Conservation (phyloP, 345 rosid genomes). For the Pistacia integerrima region DNA sequence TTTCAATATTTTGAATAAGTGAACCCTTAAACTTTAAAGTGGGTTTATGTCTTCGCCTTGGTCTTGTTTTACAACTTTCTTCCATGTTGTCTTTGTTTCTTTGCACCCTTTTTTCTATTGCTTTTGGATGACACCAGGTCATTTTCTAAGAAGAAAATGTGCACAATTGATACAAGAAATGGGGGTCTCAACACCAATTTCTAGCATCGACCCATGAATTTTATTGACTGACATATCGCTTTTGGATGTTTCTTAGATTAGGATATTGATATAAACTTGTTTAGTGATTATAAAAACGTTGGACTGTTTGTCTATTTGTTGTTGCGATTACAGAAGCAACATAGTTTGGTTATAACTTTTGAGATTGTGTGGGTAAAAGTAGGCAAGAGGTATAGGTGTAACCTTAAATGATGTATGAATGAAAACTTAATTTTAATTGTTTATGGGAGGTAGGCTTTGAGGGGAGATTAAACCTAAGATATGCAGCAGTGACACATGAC, state of each 20-base stretch:
- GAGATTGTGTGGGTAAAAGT: slow-evolving; percentile 20
- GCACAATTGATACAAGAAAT: background rate
- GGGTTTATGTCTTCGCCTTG: slow-evolving; percentile 23
- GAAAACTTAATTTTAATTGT: background rate
- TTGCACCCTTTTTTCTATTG: background rate
- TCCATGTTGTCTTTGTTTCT: slow-evolving; percentile 1
- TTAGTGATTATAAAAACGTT: background rate
- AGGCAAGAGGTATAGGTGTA: slow-evolving; percentile 16
- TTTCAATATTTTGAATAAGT: slow-evolving; percentile 25
- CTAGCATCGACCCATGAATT: background rate
- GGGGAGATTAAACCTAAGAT: background rate
- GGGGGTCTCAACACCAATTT: background rate
- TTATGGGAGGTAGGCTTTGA: background rate
- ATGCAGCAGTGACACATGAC: too few relatives aligned
- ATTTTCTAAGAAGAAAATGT: slow-evolving; percentile 8
- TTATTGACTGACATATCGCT: slow-evolving; percentile 23
- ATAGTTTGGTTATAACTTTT: slow-evolving; percentile 3
- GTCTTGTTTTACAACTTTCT: slow-evolving; percentile 3
- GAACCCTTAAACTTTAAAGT: slow-evolving; percentile 28
- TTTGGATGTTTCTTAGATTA: background rate
- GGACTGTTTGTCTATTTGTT: slow-evolving; percentile 8
- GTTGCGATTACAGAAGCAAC: slow-evolving; percentile 19
- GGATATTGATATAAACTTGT: background rate
- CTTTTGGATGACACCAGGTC: background rate
- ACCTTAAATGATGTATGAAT: slow-evolving; percentile 15